Base-by-base conservation (phyloP, 176 grass and related monocot species). In the Triticum urartu region DNA sequence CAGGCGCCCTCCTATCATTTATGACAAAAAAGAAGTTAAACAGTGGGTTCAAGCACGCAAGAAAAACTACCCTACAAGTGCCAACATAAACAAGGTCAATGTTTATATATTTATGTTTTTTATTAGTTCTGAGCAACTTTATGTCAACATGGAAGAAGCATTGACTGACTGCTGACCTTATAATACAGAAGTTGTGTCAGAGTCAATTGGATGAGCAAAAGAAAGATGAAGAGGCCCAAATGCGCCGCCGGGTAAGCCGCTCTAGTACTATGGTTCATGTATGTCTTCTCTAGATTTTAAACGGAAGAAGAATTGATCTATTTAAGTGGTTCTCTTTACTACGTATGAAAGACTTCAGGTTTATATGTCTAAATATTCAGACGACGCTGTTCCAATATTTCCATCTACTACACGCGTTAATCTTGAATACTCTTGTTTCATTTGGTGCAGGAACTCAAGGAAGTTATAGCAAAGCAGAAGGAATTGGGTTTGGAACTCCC, bases 11-110 rank as follows among this genome's bases (percentile, higher is more conserved):
- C 81, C 42, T 68, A 82, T 93, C n/a, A 69, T 75, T 21, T 99
- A 99, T 86, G 80, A 87, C 65, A 87, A 82, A 91, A 94, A 93
- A 22, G 94, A 99, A 88, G 82, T 99, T 83, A 92, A 91, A 80
- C 92, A 86, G 73, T 99, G 97, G 97, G 43, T 90, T 85, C 89
- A 94, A 83, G 92, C 97, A 83, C 92, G 97, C 4, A 96, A 80
- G 72, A 96, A 91, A 63, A 99, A 96, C 68, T 96, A 94, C 74
- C 97, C 97, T 58, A 92, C 88, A 66, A 83, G 26, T 48, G 79
- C 82, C 66, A 99, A 91, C 25, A 18, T 92, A 74, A 76, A 91
- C 30, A 93, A 91, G 92, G 97, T 99, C 22, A 69, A 67, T 83
- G 79, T 52, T 84, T 80, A 50, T 81, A 50, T 72, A 77, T 40